Percentiles rank a stretch among this genome's conserved stretches.
Evolutionary conservation across 2,329 filamentous ascomycete species (phyloP).

Genomic region (Dactylellina haptotyla): DNA sequence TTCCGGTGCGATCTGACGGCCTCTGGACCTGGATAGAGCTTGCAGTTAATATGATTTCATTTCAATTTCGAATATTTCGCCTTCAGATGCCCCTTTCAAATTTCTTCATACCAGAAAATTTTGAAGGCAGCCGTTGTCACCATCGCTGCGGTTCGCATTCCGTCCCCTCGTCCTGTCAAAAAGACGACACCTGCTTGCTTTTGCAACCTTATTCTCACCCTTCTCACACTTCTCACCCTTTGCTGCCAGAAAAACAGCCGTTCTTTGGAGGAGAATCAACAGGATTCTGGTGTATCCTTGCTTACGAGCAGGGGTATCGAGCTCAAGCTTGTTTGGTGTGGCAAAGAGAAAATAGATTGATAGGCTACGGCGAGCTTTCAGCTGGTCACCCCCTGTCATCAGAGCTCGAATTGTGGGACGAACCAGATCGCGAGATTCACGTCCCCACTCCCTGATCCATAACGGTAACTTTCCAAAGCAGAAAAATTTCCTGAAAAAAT

Average conservation of each 20-base stretch:
- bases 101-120: conserved; percentile 42
- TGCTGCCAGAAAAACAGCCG: conserved; percentile 52
- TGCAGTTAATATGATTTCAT: conserved; percentile 39
- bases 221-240: too few species aligned
- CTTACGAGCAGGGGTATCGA: conserved; percentile 42
- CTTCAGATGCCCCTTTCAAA: conserved; percentile 54
- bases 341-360: conserved; percentile 48
- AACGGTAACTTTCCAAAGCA: conserved; percentile 42
- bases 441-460: conserved; percentile 49
- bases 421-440: conserved; percentile 54
- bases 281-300: conserved; percentile 44
- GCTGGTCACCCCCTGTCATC: conserved; percentile 49
- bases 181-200: conserved; percentile 36
- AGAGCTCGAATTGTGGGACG: conserved; percentile 53
- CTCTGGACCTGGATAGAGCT: conserved; percentile 45
- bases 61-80: conserved; percentile 47
- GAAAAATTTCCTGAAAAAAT: conserved; percentile 32
- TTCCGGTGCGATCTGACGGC: conserved; percentile 16
- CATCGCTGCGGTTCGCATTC: conserved; percentile 39
- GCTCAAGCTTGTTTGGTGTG: conserved; percentile 54
- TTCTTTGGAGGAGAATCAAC: conserved; percentile 40
- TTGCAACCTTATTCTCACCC: conserved; percentile 40
- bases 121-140: conserved; percentile 50
- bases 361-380: conserved; percentile 49
- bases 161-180: conserved; percentile 48